Conservation (phyloP, 2,329 filamentous ascomycete species). For the Calonectria hawksworthii region DNA sequence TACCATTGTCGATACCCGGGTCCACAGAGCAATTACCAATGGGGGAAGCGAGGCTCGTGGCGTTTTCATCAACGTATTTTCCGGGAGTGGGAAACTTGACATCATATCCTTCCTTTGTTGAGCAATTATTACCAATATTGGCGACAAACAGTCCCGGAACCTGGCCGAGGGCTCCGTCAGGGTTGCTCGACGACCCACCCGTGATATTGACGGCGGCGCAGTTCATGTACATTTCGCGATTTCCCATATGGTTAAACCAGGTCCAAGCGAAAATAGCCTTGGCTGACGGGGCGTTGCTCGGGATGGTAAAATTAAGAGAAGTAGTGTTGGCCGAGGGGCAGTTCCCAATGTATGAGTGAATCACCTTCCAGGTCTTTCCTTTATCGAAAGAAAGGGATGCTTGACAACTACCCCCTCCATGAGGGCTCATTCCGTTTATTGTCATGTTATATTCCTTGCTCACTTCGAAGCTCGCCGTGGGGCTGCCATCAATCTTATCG, state of each 20-base stretch:
- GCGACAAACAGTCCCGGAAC: background rate
- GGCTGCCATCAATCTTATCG: background rate
- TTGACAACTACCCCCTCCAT: background rate
- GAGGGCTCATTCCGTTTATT: background rate
- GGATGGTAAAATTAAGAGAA: background rate
- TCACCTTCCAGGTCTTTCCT: background rate
- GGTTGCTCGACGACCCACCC: background rate
- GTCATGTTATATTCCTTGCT: background rate
- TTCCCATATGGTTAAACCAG: background rate
- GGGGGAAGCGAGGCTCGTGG: background rate
- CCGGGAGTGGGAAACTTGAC: background rate
- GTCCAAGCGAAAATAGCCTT: background rate
- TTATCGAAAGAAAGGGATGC: background rate
- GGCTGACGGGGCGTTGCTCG: background rate
- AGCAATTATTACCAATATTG: background rate
- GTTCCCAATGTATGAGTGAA: background rate
- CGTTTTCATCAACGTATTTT: background rate
- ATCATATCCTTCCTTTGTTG: background rate
- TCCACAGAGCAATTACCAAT: background rate
- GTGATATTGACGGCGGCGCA: background rate
- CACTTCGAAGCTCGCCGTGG: background rate
- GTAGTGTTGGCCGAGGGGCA: background rate
- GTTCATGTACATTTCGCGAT: background rate
- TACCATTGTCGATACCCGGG: background rate
- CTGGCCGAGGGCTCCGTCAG: background rate